Percentiles rank a stretch among this genome's conserved stretches.
Evolutionary conservation across 148 eudicot species (phyloP).

Genomic region (Rhododendron ferrugineum): DNA sequence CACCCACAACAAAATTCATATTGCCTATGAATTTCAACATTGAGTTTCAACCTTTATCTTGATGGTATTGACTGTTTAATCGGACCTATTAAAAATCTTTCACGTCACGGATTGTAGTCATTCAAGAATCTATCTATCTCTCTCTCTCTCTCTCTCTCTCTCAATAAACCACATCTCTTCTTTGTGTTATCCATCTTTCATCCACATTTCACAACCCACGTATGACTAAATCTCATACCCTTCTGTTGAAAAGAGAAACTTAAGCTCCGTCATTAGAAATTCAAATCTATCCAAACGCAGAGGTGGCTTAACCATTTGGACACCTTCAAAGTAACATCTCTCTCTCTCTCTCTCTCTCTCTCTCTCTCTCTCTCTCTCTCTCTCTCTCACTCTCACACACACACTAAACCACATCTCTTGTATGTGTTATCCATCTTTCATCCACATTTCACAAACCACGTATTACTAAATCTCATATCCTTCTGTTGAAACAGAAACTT

Average conservation of each 20-base stretch:
- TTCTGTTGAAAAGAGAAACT: background rate
- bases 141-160: too few relatives aligned
- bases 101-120: background rate
- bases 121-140: background rate
- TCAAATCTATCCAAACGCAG: background rate
- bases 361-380: too few relatives aligned
- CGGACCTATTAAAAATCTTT: background rate
- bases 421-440: background rate
- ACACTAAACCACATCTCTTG: background rate
- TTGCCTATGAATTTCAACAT: background rate
- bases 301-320: background rate
- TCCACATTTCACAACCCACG: background rate
- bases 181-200: background rate
- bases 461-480: background rate
- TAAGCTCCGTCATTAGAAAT: background rate
- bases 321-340: too few relatives aligned
- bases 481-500: background rate
- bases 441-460: background rate
- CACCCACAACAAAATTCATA: background rate
- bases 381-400: too few relatives aligned
- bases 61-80: background rate
- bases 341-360: too few relatives aligned
- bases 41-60: background rate
- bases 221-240: background rate
- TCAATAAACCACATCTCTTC: background rate